A percentile compares a stretch with the other conserved stretches of the same genome.
phyloP scores from a whole-genome alignment of 805 yeast genomes.

The Helenozyma rhizophorensis region DNA sequence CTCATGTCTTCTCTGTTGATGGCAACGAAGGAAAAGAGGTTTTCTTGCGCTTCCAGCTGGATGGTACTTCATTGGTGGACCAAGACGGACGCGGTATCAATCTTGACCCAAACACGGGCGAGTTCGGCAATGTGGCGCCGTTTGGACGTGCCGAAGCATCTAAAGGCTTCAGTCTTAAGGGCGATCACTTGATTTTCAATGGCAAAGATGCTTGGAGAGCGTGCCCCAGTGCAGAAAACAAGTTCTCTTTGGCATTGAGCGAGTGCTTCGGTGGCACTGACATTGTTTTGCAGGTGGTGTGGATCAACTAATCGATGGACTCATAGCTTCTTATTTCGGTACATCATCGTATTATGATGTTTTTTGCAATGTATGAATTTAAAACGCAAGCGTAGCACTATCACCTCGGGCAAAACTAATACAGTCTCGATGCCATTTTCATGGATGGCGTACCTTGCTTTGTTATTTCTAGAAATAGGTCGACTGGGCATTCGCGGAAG shows the following conservation, averaged over 20 bases:
- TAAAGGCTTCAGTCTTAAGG: slow-evolving; percentile 34
- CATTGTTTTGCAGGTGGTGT: slow-evolving; percentile 21
- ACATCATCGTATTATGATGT: too few relatives aligned
- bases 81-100: slow-evolving; percentile 27
- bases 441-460: too few relatives aligned
- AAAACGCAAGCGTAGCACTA: too few relatives aligned
- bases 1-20: slow-evolving; percentile 33
- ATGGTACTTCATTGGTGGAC: slow-evolving; percentile 25
- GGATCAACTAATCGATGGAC: too few relatives aligned
- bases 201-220: slow-evolving; percentile 36
- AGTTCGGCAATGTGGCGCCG: slow-evolving; percentile 29
- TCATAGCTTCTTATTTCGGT: too few relatives aligned
- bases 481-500: too few relatives aligned
- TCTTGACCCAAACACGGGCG: slow-evolving; percentile 27
- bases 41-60: slow-evolving; percentile 20
- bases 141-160: slow-evolving; percentile 29
- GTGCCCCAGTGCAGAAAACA: slow-evolving; percentile 27
- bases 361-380: too few relatives aligned
- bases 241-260: slow-evolving; percentile 18
- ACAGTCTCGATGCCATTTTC: too few relatives aligned
- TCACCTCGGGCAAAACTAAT: too few relatives aligned
- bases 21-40: slow-evolving; percentile 26
- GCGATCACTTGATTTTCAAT: slow-evolving; percentile 33
- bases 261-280: slow-evolving; percentile 28
- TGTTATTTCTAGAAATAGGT: too few relatives aligned